A percentile compares a stretch with the other conserved stretches of the same genome.
Evolutionary conservation across 2,329 filamentous ascomycete genomes (phyloP).

Genomic region (Corinectria fuckeliana): DNA sequence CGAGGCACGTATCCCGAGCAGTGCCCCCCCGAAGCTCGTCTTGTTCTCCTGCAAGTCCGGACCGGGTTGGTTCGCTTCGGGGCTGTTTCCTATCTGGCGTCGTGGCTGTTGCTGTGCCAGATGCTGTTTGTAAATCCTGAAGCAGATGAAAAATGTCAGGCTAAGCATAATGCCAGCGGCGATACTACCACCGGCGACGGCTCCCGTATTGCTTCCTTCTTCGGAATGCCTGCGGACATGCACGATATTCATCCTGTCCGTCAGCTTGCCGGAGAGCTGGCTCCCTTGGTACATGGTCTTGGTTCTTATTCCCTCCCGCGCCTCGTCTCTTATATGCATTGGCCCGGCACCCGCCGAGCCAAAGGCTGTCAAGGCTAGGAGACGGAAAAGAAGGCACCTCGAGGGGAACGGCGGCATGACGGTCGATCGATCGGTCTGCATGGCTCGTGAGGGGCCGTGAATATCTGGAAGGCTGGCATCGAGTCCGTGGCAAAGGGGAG

Average conservation of each 20-base stretch:
- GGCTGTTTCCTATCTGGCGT: neutral
- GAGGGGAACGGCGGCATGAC: slow-evolving; percentile 6
- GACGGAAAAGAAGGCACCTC: slow-evolving; percentile 4
- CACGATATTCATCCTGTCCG: neutral
- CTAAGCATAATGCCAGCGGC: slow-evolving; percentile 25
- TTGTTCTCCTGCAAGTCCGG: neutral
- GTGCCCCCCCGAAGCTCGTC: neutral
- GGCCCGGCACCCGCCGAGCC: slow-evolving; percentile 18
- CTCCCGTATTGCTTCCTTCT: slow-evolving; percentile 14
- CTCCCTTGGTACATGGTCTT: slow-evolving; percentile 3
- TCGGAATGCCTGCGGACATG: neutral
- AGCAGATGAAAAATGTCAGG: slow-evolving; percentile 25
- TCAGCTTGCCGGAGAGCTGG: neutral
- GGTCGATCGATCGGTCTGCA: slow-evolving; percentile 14
- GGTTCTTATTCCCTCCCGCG: slow-evolving; percentile 5
- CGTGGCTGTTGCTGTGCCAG: neutral
- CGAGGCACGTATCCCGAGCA: neutral
- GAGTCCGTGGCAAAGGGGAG: slow-evolving; percentile 4
- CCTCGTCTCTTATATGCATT: neutral
- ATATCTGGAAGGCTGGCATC: neutral
- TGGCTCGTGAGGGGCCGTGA: slow-evolving; percentile 5
- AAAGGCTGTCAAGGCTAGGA: slow-evolving; percentile 9
- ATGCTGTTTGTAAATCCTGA: slow-evolving; percentile 24
- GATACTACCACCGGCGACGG: slow-evolving; percentile 30
- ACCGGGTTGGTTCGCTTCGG: neutral